A percentile compares a stretch with the other conserved stretches of the same genome.
These are phyloP conservation scores for Podila epicladia DNA, from an alignment of 192 early-diverging fungal genomes.

Conservation along the genomic window DNA sequence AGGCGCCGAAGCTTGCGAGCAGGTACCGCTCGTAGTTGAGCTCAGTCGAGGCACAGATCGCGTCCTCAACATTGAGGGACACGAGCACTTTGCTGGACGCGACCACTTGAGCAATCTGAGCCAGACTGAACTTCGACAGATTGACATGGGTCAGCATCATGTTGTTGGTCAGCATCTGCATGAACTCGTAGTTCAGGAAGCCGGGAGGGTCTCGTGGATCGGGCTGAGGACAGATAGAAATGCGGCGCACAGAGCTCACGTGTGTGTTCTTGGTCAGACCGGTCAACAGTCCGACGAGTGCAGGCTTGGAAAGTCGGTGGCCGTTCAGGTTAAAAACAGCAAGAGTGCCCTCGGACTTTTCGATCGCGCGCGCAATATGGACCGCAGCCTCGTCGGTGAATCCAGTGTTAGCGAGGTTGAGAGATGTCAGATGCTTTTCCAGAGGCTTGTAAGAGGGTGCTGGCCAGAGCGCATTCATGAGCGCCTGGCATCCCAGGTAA, in stretches of 20 bases:
- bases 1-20: constrained; percentile 13
- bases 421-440: constrained; percentile 16
- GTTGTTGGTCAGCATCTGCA: constrained; percentile 22
- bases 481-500: constrained; percentile 13
- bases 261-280: constrained; percentile 5
- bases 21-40: constrained; percentile 12
- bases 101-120: constrained; percentile 20
- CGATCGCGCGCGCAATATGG: constrained; percentile 4
- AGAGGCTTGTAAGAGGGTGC: constrained; percentile 9
- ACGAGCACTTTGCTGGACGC: constrained; percentile 20
- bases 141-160: constrained; percentile 23
- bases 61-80: constrained; percentile 30
- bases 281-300: constrained; percentile 23
- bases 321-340: constrained; percentile 20
- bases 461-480: constrained; percentile 44
- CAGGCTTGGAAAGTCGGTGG: constrained; percentile 36
- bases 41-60: constrained; percentile 6
- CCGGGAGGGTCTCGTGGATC: constrained; percentile 10
- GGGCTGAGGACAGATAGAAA: constrained; percentile 14
- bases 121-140: constrained; percentile 24
- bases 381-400: constrained; percentile 30
- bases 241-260: constrained; percentile 6
- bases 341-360: constrained; percentile 12
- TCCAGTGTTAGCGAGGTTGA: constrained; percentile 37
- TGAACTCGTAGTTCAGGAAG: constrained; percentile 21